Evolutionary conservation across 768 basidiomycete genomes (phyloP).

Genomic region (Auricularia sp.): DNA sequence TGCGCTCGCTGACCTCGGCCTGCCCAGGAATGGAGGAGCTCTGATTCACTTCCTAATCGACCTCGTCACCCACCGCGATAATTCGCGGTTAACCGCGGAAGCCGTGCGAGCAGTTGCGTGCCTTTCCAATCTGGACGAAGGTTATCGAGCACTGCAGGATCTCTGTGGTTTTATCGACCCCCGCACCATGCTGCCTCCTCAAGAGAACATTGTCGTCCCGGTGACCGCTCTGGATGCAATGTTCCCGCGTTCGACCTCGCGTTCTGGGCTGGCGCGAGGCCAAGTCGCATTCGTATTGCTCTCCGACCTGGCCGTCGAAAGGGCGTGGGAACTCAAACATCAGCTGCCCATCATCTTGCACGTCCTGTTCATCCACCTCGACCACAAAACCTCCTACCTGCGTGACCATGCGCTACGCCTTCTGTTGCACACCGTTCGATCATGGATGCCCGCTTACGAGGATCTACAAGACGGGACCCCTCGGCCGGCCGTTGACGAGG

Average conservation of each 20-base stretch:
- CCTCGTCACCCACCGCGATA: conserved; percentile 78
- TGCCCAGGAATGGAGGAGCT: conserved; percentile 67
- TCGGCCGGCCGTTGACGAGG: conserved; percentile 30
- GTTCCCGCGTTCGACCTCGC: conserved; percentile 58
- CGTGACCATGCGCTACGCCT: conserved; percentile 64
- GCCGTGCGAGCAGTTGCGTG: conserved; percentile 77
- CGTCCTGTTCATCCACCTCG: conserved; percentile 70
- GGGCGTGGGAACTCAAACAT: conserved; percentile 62
- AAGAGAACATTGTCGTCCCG: conserved; percentile 35
- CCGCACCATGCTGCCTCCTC: conserved; percentile 67
- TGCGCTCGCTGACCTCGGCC: conserved; percentile 61
- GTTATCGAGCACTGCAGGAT: conserved; percentile 67
- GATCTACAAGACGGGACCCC: conserved; percentile 52
- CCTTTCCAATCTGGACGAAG: conserved; percentile 67
- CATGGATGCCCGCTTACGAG: conserved; percentile 73
- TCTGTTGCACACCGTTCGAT: conserved; percentile 75
- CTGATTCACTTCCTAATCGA: conserved; percentile 76
- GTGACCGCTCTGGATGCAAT: conserved; percentile 74
- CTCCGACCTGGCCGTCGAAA: conserved; percentile 63
- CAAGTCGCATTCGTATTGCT: conserved; percentile 86
- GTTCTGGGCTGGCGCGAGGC: conserved; percentile 64
- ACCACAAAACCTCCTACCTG: conserved; percentile 62
- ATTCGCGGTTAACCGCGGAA: conserved; percentile 64
- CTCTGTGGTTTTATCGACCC: conserved; percentile 81
- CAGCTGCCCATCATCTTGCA: conserved; percentile 71